phyloP scores from a whole-genome alignment of 306 rosid genomes.

The Cucurbita argyrosperma region DNA sequence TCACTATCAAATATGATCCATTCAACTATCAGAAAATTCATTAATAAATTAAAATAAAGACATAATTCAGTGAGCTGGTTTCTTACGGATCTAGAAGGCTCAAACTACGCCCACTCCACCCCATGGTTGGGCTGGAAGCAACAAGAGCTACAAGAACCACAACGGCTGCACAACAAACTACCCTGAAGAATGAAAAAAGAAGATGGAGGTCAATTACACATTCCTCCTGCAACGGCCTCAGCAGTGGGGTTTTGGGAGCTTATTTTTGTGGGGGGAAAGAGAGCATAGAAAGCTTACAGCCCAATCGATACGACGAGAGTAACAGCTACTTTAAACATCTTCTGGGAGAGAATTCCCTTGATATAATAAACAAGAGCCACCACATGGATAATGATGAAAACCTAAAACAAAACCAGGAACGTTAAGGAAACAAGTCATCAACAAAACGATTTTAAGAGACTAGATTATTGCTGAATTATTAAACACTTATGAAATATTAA shows the following conservation, averaged over 20 bases:
- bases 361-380: conserved; percentile 92
- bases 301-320: conserved; percentile 74
- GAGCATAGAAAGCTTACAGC: conserved; percentile 44
- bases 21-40: not conserved
- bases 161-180: conserved; percentile 46
- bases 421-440: conserved; percentile 12
- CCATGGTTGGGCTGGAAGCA: conserved; percentile 95
- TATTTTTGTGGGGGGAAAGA: not conserved
- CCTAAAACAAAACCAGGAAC: conserved; percentile 29
- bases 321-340: conserved; percentile 89
- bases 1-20: not conserved
- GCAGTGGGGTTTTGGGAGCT: not conserved
- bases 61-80: conserved; percentile 12
- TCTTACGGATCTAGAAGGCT: conserved; percentile 94
- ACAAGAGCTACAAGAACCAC: conserved; percentile 86
- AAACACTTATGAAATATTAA: not conserved
- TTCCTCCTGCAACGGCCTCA: conserved; percentile 6
- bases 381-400: conserved; percentile 86
- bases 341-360: conserved; percentile 75
- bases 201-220: conserved; percentile 9
- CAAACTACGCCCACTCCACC: conserved; percentile 99
- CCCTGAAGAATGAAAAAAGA: conserved; percentile 41
- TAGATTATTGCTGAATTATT: not conserved
- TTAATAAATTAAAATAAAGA: conserved; percentile 8
- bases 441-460: conserved; percentile 8